These are phyloP conservation scores for Millerozyma miso DNA, from an alignment of 805 yeast species.

Conservation along the genomic window DNA sequence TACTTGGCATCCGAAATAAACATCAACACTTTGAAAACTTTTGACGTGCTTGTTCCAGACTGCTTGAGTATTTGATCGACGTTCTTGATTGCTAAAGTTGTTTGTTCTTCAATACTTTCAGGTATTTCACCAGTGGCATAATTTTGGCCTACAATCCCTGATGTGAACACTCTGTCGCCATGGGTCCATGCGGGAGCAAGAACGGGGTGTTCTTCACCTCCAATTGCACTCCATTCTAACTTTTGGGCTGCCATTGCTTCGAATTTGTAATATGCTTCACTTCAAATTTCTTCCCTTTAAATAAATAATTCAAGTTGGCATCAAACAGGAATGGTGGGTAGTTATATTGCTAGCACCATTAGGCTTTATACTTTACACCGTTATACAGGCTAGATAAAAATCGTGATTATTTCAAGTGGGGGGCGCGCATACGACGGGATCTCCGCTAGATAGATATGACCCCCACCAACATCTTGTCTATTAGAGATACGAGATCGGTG, in stretches of 20 bases:
- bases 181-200: conserved; percentile 26
- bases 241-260: conserved; percentile 17
- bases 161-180: conserved; percentile 37
- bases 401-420: too few species aligned
- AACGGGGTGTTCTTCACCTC: conserved; percentile 27
- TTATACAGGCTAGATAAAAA: too few species aligned
- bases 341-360: too few species aligned
- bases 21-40: conserved; percentile 46
- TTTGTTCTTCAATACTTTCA: conserved; percentile 41
- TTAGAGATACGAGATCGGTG: neutral
- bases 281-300: too few species aligned
- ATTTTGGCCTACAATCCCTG: conserved; percentile 46
- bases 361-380: too few species aligned
- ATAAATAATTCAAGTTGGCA: too few species aligned
- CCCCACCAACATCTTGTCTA: neutral
- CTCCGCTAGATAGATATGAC: too few species aligned
- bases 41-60: conserved; percentile 43
- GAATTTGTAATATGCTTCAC: too few species aligned
- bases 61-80: conserved; percentile 38
- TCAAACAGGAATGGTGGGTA: too few species aligned
- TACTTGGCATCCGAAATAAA: conserved; percentile 43
- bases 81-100: conserved; percentile 41
- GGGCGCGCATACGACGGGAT: too few species aligned
- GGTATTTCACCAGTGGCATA: conserved; percentile 38
- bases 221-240: conserved; percentile 24